Evolutionary conservation across 331 rosid genomes (phyloP).

Genomic region (Acacia pycnantha): DNA sequence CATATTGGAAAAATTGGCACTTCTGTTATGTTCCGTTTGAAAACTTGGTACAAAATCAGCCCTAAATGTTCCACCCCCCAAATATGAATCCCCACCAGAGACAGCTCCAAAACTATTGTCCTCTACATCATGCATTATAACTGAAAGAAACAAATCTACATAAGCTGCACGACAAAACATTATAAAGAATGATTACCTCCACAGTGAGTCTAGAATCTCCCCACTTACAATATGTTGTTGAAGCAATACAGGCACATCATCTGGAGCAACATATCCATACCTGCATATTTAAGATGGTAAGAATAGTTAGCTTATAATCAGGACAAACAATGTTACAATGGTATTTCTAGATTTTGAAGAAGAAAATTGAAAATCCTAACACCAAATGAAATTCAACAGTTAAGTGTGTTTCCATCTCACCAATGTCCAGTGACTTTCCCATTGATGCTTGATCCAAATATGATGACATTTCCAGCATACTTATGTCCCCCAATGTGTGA

Average conservation of each 20-base stretch:
- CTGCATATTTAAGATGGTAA: constrained; percentile 37
- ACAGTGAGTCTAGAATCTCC: constrained; percentile 64
- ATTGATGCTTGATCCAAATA: constrained; percentile 61
- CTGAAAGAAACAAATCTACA: neutral
- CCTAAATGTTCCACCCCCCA: neutral
- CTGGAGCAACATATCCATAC: constrained; percentile 95
- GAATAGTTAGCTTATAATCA: constrained; percentile 9
- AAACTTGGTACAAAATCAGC: neutral
- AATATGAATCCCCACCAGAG: neutral
- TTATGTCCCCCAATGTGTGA: constrained; percentile 90
- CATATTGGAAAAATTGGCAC: neutral
- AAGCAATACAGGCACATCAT: constrained; percentile 74
- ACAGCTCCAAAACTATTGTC: constrained; percentile 3
- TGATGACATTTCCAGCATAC: constrained; percentile 90
- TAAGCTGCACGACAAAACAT: neutral
- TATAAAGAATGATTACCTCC: constrained; percentile 64
- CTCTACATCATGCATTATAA: neutral
- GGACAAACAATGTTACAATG: constrained; percentile 15
- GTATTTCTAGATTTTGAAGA: neutral
- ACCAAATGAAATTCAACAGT: neutral
- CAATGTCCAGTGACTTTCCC: constrained; percentile 85
- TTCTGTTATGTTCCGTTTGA: neutral
- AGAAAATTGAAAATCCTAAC: neutral
- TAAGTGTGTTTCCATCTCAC: constrained; percentile 41
- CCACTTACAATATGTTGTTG: constrained; percentile 79